Evolutionary conservation across 1,139 yeast species (phyloP).

Genomic region (Zygoascus sp.): DNA sequence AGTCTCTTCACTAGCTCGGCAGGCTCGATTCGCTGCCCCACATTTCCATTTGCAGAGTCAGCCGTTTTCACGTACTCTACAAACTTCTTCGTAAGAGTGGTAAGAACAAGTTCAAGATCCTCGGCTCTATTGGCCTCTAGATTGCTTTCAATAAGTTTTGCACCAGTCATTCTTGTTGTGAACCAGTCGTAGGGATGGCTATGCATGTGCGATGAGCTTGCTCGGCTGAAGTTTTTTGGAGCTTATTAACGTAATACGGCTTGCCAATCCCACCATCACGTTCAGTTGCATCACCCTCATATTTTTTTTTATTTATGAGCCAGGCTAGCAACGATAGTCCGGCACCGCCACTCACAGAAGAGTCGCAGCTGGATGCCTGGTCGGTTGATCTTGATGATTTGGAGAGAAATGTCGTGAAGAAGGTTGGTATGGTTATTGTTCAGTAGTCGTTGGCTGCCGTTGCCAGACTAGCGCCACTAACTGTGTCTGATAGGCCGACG

Average conservation of each 20-base stretch:
- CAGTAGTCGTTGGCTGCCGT: background rate
- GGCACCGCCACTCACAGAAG: background rate
- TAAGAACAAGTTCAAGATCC: constrained; percentile 45
- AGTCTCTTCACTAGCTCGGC: constrained; percentile 31
- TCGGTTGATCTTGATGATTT: constrained; percentile 65
- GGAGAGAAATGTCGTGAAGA: constrained; percentile 62
- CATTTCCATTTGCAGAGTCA: constrained; percentile 25
- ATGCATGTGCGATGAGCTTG: constrained; percentile 1
- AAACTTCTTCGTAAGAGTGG: constrained; percentile 37
- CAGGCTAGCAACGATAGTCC: background rate
- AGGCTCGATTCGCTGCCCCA: constrained; percentile 40
- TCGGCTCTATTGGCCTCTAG: constrained; percentile 38
- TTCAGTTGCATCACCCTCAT: background rate
- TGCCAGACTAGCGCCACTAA: background rate
- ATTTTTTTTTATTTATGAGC: too few species aligned
- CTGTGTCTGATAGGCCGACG: constrained; percentile 49
- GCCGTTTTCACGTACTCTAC: constrained; percentile 41
- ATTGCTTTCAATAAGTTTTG: constrained; percentile 7
- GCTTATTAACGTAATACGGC: background rate
- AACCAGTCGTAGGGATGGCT: too few species aligned
- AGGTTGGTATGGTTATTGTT: constrained; percentile 27
- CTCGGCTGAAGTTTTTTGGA: background rate
- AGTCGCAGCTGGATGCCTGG: constrained; percentile 32
- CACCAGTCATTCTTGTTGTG: constrained; percentile 10
- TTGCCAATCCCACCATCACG: background rate